phyloP scores from a whole-genome alignment of 441 rosid genomes.

The Caryocar brasiliense region DNA sequence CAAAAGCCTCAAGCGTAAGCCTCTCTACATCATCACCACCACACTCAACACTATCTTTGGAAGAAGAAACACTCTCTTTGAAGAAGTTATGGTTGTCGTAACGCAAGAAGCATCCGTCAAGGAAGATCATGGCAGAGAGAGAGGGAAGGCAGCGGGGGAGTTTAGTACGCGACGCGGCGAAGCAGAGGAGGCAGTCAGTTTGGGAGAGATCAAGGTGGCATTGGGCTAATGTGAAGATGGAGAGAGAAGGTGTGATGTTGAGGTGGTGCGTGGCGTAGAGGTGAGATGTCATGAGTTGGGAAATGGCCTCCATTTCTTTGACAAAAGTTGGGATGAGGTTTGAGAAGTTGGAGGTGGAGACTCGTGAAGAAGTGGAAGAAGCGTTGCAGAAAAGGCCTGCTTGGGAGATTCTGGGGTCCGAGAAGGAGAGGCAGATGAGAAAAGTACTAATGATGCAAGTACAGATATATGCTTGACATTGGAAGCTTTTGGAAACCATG shows the following conservation, averaged over 20 bases:
- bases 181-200: conserved; percentile 73
- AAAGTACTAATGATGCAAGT: conserved; percentile 3
- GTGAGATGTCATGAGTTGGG: conserved; percentile 21
- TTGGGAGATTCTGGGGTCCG: conserved; percentile 40
- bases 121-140: conserved; percentile 44
- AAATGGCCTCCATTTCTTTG: conserved; percentile 46
- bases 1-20: too few species aligned
- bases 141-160: conserved; percentile 74
- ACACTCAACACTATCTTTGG: conserved; percentile 30
- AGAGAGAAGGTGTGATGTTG: conserved; percentile 9
- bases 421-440: conserved; percentile 11
- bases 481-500: too few species aligned
- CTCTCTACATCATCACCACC: conserved; percentile 25
- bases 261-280: conserved; percentile 43
- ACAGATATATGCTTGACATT: too few species aligned
- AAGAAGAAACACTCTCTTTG: conserved; percentile 29
- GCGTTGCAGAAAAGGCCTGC: conserved; percentile 44
- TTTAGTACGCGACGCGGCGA: conserved; percentile 51
- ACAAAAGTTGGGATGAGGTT: conserved; percentile 40
- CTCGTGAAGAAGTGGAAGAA: too few species aligned
- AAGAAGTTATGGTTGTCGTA: conserved; percentile 60
- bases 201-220: conserved; percentile 68
- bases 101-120: conserved; percentile 81
- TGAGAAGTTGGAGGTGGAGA: conserved; percentile 4
- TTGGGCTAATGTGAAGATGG: conserved; percentile 45